Percentiles rank a stretch among this genome's conserved stretches.
Evolutionary conservation across 148 eudicot species (phyloP).

Genomic region (Heliosperma pusillum): DNA sequence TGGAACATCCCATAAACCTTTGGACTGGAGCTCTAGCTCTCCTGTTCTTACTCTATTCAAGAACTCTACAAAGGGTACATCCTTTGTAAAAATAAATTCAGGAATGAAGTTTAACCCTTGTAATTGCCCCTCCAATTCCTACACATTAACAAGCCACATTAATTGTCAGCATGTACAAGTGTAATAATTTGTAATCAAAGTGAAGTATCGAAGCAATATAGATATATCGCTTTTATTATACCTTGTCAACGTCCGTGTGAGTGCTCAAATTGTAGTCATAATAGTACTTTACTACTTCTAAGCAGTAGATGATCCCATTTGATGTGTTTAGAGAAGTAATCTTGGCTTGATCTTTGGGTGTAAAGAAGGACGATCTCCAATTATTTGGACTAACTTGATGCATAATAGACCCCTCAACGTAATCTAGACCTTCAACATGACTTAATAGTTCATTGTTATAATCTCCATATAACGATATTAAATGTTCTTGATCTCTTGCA

Average conservation of each 20-base stretch:
- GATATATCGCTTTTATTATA: background rate
- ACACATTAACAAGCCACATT: background rate
- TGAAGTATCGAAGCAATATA: background rate
- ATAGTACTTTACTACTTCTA: conserved; percentile 71
- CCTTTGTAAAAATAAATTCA: conserved; percentile 47
- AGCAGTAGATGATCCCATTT: conserved; percentile 55
- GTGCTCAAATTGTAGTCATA: conserved; percentile 22
- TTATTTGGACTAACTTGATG: conserved; percentile 51
- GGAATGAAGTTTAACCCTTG: conserved; percentile 34
- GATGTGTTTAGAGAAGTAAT: conserved; percentile 42
- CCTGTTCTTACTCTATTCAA: conserved; percentile 60
- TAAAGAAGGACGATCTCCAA: conserved; percentile 88
- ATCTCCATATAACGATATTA: conserved; percentile 47
- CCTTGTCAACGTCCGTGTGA: conserved; percentile 6
- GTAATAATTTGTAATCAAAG: background rate
- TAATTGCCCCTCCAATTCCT: conserved; percentile 49
- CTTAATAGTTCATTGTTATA: conserved; percentile 21
- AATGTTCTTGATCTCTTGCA: conserved; percentile 74
- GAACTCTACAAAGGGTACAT: conserved; percentile 45
- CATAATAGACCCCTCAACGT: conserved; percentile 72
- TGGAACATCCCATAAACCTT: conserved; percentile 67
- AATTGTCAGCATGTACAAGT: background rate
- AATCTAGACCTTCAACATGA: conserved; percentile 40
- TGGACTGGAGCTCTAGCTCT: conserved; percentile 49
- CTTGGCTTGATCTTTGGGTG: conserved; percentile 40